Evolutionary conservation across 768 basidiomycete species (phyloP).

Genomic region (Pisolithus orientalis): DNA sequence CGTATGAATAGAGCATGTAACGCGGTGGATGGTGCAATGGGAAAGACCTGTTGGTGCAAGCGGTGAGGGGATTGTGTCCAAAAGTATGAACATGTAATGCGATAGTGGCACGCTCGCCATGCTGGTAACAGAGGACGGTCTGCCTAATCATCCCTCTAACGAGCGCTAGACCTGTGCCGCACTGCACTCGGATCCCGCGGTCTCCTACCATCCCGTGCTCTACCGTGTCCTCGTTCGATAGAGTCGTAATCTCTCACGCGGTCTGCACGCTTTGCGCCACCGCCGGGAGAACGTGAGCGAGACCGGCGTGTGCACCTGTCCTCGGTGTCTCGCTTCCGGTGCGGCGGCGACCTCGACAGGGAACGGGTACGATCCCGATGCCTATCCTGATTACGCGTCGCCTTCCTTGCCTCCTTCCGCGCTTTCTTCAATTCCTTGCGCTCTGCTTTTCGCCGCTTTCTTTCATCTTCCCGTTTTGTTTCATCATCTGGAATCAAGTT

Average conservation of each 20-base stretch:
- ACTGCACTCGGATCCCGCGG: constrained; percentile 42
- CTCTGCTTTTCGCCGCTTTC: constrained; percentile 43
- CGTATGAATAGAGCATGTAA: not conserved
- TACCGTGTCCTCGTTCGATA: constrained; percentile 20
- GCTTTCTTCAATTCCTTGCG: constrained; percentile 56
- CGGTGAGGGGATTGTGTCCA: not conserved
- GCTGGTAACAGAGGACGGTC: not conserved
- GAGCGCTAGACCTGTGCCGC: constrained; percentile 29
- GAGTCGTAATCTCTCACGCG: constrained; percentile 22
- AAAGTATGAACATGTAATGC: not conserved
- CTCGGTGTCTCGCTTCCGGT: constrained; percentile 12
- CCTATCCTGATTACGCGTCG: constrained; percentile 28
- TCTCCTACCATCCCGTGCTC: constrained; percentile 42
- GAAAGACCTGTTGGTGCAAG: not conserved
- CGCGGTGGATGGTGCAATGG: not conserved
- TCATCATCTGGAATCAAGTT: constrained; percentile 17
- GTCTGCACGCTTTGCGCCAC: constrained; percentile 13
- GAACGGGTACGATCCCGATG: constrained; percentile 21
- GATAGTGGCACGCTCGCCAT: not conserved
- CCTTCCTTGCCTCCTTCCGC: constrained; percentile 44
- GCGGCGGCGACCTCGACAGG: constrained; percentile 32
- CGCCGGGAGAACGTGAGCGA: constrained; percentile 21
- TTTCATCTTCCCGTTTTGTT: constrained; percentile 35
- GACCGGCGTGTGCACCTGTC: constrained; percentile 20
- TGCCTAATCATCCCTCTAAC: constrained; percentile 15